A percentile compares a stretch with the other conserved stretches of the same genome.
These are phyloP conservation scores for Acanthamoeba rhysodes DNA, from an alignment of 208 protist genomes.

Conservation along the genomic window DNA sequence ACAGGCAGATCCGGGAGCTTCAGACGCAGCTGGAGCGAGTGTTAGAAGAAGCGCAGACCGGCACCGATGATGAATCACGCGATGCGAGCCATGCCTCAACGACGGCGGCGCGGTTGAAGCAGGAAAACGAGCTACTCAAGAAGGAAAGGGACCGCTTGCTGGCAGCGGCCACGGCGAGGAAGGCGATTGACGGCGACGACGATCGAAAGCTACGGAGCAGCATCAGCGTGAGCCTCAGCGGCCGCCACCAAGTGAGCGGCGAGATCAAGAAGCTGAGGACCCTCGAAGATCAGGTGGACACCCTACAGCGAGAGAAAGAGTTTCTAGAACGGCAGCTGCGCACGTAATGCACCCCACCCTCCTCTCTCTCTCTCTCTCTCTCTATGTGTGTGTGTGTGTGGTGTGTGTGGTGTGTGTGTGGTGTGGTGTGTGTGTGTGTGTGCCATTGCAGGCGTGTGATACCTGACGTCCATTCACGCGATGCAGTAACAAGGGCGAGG, in stretches of 20 bases:
- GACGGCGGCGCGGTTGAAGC: neutral
- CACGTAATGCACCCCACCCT: neutral
- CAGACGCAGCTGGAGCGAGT: constrained; percentile 9
- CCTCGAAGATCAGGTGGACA: constrained; percentile 51
- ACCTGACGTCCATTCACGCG: neutral
- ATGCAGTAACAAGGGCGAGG: constrained; percentile 48
- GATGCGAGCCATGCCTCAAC: neutral
- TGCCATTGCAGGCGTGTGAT: too few species aligned
- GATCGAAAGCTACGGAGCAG: neutral
- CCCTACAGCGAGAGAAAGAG: constrained; percentile 42
- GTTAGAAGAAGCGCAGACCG: neutral
- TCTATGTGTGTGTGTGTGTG: too few species aligned
- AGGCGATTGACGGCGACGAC: neutral
- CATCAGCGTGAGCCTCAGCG: neutral
- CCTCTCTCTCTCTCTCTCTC: neutral
- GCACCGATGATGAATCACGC: neutral
- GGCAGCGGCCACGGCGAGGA: constrained; percentile 10
- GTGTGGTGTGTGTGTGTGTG: too few species aligned
- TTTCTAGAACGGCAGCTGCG: constrained; percentile 46
- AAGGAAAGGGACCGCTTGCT: constrained; percentile 53
- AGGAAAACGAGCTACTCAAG: constrained; percentile 64
- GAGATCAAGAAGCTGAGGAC: constrained; percentile 39
- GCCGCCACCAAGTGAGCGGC: constrained; percentile 9
- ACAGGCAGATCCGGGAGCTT: constrained; percentile 27
- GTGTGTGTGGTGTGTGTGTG: too few species aligned